phyloP scores from a whole-genome alignment of 73 alveolate species.

The Tetrahymena malaccensis region DNA sequence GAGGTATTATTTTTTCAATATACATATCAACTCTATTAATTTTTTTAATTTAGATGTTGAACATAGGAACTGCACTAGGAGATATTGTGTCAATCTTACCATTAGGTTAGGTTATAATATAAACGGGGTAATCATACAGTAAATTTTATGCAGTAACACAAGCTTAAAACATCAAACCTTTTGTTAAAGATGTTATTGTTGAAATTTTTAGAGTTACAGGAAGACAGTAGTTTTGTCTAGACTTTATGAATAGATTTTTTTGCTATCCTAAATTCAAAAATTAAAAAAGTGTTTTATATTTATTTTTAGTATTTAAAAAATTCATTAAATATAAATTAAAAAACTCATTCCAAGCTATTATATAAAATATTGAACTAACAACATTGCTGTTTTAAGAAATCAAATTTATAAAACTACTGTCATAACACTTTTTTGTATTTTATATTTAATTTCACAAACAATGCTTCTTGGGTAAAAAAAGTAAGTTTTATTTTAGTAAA shows the following conservation, averaged over 20 bases:
- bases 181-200: background rate
- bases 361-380: no score
- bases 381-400: no score
- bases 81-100: background rate
- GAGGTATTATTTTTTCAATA: background rate
- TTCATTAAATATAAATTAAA: no score
- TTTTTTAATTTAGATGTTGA: background rate
- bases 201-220: background rate
- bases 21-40: background rate
- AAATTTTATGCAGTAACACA: background rate
- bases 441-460: no score
- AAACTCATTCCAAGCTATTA: no score
- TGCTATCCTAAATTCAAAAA: background rate
- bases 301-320: no score
- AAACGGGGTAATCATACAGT: background rate
- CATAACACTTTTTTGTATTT: no score
- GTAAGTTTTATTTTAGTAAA: no score
- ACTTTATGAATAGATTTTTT: background rate
- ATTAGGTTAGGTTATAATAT: background rate
- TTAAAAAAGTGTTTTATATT: background rate
- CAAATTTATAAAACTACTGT: no score
- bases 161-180: background rate
- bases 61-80: background rate
- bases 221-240: background rate
- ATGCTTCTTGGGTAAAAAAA: no score